phyloP scores from a whole-genome alignment of 2,329 filamentous ascomycete species.

The Pseudopithomyces chartarum region DNA sequence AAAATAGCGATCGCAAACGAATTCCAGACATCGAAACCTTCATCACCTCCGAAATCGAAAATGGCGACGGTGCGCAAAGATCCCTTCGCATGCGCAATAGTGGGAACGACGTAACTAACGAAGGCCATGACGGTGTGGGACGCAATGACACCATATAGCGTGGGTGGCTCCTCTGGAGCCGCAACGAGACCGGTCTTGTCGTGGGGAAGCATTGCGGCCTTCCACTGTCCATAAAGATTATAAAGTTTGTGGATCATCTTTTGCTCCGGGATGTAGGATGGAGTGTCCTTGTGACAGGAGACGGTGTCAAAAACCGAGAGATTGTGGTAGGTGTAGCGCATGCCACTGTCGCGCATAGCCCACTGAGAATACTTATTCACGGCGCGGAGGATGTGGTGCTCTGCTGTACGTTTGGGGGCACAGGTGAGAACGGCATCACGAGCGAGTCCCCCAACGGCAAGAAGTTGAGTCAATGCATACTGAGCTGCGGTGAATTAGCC shows the following conservation, averaged over 20 bases:
- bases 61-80: constrained; percentile 52
- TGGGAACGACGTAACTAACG: constrained; percentile 54
- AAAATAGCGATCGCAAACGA: constrained; percentile 62
- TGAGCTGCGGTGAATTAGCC: constrained; percentile 47
- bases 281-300: constrained; percentile 46
- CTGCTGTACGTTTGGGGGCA: constrained; percentile 41
- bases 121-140: constrained; percentile 59
- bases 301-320: constrained; percentile 55
- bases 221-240: constrained; percentile 50
- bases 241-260: constrained; percentile 52
- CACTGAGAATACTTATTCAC: constrained; percentile 58
- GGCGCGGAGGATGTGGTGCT: constrained; percentile 47
- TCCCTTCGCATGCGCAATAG: constrained; percentile 23
- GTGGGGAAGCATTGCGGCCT: constrained; percentile 39
- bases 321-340: constrained; percentile 42
- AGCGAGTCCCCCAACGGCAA: constrained; percentile 57
- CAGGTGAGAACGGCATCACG: constrained; percentile 54
- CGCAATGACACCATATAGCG: constrained; percentile 60
- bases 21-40: constrained; percentile 65
- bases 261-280: constrained; percentile 46
- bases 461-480: constrained; percentile 55
- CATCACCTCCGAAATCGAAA: constrained; percentile 57
- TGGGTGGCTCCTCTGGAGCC: constrained; percentile 45
- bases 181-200: constrained; percentile 11
- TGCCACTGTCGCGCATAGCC: constrained; percentile 56